Evolutionary conservation across 1,284 basidiomycete species (phyloP).

Genomic region (Pseudomicrostroma phylloplanum): DNA sequence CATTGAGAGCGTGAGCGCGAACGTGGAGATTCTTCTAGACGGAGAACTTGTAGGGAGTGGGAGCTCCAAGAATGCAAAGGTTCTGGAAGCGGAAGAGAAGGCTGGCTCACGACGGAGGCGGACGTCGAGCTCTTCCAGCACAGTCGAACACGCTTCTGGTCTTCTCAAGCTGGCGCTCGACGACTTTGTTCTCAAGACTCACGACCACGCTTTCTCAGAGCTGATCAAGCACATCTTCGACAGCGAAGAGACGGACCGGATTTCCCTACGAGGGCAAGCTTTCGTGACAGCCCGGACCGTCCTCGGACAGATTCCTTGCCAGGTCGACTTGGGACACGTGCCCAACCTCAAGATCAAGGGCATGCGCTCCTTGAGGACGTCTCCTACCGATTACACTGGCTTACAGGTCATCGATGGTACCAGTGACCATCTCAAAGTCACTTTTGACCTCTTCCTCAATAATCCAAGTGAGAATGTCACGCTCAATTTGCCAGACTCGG

Average conservation of each 20-base stretch:
- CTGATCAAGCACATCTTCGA: conserved; percentile 32
- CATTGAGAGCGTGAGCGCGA: conserved; percentile 21
- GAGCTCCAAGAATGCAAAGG: conserved; percentile 19
- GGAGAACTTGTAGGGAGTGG: conserved; percentile 29
- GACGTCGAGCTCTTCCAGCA: not conserved
- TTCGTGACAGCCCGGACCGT: conserved; percentile 19
- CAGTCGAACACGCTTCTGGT: conserved; percentile 16
- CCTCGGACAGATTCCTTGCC: conserved; percentile 25
- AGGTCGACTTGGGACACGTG: conserved; percentile 23
- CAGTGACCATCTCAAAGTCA: conserved; percentile 25
- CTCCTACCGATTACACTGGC: conserved; percentile 32
- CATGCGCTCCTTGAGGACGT: conserved; percentile 15
- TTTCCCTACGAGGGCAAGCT: conserved; percentile 29
- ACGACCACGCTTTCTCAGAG: conserved; percentile 10
- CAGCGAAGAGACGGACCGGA: conserved; percentile 24
- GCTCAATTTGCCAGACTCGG: conserved; percentile 24
- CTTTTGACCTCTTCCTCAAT: conserved; percentile 33
- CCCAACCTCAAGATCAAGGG: conserved; percentile 10
- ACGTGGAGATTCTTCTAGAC: conserved; percentile 32
- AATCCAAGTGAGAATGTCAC: conserved; percentile 29
- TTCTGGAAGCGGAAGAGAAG: conserved; percentile 12
- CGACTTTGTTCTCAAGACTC: conserved; percentile 9
- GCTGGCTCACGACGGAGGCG: conserved; percentile 7
- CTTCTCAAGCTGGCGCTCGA: conserved; percentile 13
- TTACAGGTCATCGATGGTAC: conserved; percentile 29